A percentile compares a stretch with the other conserved stretches of the same genome.
Conservation (phyloP, 192 early-diverging fungal species). For the Backusella macrospora region DNA sequence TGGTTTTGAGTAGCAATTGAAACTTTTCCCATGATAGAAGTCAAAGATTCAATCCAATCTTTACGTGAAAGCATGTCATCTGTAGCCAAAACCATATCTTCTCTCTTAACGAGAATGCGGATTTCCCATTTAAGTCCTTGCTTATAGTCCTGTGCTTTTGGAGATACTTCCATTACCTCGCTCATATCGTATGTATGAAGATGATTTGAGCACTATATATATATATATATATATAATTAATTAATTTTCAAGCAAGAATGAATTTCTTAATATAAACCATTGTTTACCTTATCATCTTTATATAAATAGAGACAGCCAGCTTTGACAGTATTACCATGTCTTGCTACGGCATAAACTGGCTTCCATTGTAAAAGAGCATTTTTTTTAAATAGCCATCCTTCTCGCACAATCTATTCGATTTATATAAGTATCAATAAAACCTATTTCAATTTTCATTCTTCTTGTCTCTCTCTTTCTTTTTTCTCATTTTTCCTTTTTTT, state of each 20-base stretch:
- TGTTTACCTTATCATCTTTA: conserved; percentile 55
- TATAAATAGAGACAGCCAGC: conserved; percentile 51
- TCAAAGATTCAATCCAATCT: conserved; percentile 51
- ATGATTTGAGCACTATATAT: conserved; percentile 40
- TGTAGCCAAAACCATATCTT: conserved; percentile 51
- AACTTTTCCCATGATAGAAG: conserved; percentile 54
- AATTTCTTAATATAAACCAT: background rate
- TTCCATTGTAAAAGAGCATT: conserved; percentile 51
- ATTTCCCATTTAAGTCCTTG: conserved; percentile 51
- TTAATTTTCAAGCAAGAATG: background rate
- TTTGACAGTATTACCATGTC: conserved; percentile 49
- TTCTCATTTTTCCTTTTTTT: background rate
- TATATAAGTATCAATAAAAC: background rate
- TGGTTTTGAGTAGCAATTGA: conserved; percentile 48
- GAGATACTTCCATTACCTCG: conserved; percentile 49
- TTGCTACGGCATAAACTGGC: conserved; percentile 51
- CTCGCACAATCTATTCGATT: conserved; percentile 45
- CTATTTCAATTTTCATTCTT: too few relatives aligned
- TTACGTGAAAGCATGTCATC: conserved; percentile 49
- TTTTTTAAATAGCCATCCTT: conserved; percentile 56
- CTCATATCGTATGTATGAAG: conserved; percentile 55
- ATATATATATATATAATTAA: background rate
- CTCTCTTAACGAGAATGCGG: conserved; percentile 45
- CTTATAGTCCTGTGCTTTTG: conserved; percentile 45
- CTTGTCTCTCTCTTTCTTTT: background rate